Evolutionary conservation across 2,329 filamentous ascomycete genomes (phyloP).

Genomic region (Tolypocladium ovalisporum): DNA sequence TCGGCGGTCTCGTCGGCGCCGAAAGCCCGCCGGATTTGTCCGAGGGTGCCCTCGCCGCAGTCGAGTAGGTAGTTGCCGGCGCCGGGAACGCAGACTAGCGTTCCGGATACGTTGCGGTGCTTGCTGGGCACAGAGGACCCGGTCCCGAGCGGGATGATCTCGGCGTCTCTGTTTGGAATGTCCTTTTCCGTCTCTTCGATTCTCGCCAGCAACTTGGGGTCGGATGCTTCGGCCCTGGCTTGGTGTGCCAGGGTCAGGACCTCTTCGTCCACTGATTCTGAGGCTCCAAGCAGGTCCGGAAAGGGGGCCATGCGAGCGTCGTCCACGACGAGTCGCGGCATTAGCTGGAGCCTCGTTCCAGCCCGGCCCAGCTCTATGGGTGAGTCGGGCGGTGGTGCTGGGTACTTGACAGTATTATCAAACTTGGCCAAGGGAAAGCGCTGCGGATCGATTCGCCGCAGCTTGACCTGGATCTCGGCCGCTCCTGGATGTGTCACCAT

Average conservation of each 20-base stretch:
- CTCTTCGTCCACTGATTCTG: conserved; percentile 23
- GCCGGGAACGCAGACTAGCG: conserved; percentile 72
- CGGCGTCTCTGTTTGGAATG: conserved; percentile 63
- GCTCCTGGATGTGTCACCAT: conserved; percentile 59
- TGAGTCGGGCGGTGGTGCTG: conserved; percentile 10
- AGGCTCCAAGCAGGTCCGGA: conserved; percentile 33
- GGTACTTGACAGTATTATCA: conserved; percentile 34
- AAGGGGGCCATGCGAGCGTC: conserved; percentile 34
- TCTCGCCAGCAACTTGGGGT: conserved; percentile 33
- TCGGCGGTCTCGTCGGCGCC: conserved; percentile 50
- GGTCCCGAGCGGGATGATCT: conserved; percentile 81
- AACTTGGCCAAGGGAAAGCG: conserved; percentile 62
- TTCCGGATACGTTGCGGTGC: conserved; percentile 89
- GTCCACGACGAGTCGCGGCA: conserved; percentile 34
- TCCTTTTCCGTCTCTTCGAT: conserved; percentile 46
- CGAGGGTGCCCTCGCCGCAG: conserved; percentile 84
- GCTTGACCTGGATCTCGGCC: conserved; percentile 53
- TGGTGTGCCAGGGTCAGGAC: conserved; percentile 42
- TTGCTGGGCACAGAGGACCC: conserved; percentile 85
- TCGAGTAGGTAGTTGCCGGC: conserved; percentile 86
- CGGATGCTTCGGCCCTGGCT: conserved; percentile 29
- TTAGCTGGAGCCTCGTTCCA: conserved; percentile 34
- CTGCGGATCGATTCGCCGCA: conserved; percentile 61
- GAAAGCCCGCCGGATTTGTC: conserved; percentile 71
- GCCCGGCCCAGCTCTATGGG: conserved; percentile 27